Evolutionary conservation across 2,329 filamentous ascomycete genomes (phyloP).

Genomic region (Tolypocladium inflatum): DNA sequence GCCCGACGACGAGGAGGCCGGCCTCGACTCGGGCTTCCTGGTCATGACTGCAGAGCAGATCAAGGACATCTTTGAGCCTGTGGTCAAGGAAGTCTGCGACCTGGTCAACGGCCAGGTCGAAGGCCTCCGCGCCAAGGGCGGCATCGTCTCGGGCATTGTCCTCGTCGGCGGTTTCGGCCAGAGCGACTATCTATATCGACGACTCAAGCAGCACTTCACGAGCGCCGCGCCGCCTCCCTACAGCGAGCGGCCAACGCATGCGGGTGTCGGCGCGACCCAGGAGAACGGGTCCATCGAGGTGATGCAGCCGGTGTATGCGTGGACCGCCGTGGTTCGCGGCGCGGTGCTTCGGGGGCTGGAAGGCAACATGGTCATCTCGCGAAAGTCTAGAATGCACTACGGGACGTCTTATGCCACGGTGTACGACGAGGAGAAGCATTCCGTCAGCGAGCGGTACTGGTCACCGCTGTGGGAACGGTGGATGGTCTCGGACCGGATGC

Average conservation of each 20-base stretch:
- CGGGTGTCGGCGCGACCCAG: constrained; percentile 34
- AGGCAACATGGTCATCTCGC: constrained; percentile 68
- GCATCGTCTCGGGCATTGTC: constrained; percentile 63
- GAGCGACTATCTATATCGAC: constrained; percentile 65
- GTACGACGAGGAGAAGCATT: constrained; percentile 67
- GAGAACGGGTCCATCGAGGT: constrained; percentile 58
- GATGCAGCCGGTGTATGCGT: constrained; percentile 74
- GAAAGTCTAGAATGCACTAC: constrained; percentile 67
- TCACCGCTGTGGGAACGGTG: constrained; percentile 70
- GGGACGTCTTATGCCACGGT: constrained; percentile 75
- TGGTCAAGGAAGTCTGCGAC: constrained; percentile 61
- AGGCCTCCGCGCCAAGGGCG: constrained; percentile 49
- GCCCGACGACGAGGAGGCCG: constrained; percentile 65
- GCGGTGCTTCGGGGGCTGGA: constrained; percentile 67
- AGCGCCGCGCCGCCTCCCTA: constrained; percentile 51
- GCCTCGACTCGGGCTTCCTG: constrained; percentile 67
- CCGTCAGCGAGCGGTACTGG: constrained; percentile 67
- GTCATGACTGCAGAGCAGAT: constrained; percentile 61
- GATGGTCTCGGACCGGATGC: constrained; percentile 79
- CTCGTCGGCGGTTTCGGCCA: constrained; percentile 76
- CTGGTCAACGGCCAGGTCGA: constrained; percentile 60
- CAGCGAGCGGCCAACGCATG: constrained; percentile 61
- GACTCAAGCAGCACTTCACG: constrained; percentile 60
- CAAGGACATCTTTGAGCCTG: constrained; percentile 66
- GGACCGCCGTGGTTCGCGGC: constrained; percentile 72